Percentiles rank a stretch among this genome's conserved stretches.
These are phyloP conservation scores for Canavalia ensiformis DNA, from an alignment of 306 rosid species.

Conservation along the genomic window DNA sequence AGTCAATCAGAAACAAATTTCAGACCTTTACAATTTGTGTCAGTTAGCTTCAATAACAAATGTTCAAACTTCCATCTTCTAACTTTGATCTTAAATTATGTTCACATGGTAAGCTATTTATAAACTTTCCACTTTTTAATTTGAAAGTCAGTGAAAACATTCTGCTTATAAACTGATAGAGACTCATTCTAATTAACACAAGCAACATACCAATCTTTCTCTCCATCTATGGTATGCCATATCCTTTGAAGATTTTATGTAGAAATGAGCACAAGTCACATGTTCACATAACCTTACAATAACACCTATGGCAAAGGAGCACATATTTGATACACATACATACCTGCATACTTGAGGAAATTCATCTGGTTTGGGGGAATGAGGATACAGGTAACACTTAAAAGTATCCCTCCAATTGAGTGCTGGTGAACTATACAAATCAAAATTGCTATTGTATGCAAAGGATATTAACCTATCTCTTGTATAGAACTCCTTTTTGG, in stretches of 20 bases:
- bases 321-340: not conserved
- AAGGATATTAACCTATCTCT: not conserved
- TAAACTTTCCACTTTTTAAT: too few species aligned
- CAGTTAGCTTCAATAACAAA: not conserved
- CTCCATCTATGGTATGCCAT: too few species aligned
- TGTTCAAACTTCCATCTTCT: too few species aligned
- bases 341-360: constrained; percentile 49
- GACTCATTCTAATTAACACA: too few species aligned
- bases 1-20: not conserved
- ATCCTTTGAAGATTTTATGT: too few species aligned
- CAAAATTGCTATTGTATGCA: constrained; percentile 48
- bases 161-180: too few species aligned
- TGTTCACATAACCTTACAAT: not conserved
- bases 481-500: constrained; percentile 14
- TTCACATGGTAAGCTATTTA: too few species aligned
- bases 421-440: constrained; percentile 50
- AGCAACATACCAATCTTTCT: too few species aligned
- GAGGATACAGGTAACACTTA: constrained; percentile 37
- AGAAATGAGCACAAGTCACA: not conserved
- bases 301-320: not conserved
- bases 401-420: constrained; percentile 51
- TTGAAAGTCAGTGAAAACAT: too few species aligned
- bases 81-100: not conserved
- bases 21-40: not conserved
- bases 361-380: constrained; percentile 37